Percentiles rank a stretch among this genome's conserved stretches.
Conservation (phyloP, 805 yeast genomes). For the Lipomyces yamadae region DNA sequence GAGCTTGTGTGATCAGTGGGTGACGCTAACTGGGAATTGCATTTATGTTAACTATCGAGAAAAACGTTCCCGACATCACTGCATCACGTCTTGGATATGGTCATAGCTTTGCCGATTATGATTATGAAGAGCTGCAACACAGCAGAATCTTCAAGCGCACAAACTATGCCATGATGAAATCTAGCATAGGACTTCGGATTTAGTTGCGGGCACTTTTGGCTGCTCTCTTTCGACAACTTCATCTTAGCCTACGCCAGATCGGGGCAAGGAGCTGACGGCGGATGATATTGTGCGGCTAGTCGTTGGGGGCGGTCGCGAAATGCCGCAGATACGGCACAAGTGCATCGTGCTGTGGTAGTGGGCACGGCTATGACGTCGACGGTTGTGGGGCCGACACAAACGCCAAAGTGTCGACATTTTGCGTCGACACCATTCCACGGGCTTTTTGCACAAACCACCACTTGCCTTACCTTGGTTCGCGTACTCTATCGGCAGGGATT, state of each 20-base stretch:
- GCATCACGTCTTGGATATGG: neutral
- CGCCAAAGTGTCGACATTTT: neutral
- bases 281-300: too few relatives aligned
- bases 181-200: too few relatives aligned
- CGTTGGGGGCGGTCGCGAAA: too few relatives aligned
- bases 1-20: neutral
- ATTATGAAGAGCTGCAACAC: too few relatives aligned
- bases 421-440: slow-evolving; percentile 3
- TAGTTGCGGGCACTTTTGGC: too few relatives aligned
- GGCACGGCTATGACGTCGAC: neutral
- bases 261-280: neutral
- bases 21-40: too few relatives aligned
- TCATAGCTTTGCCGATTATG: neutral
- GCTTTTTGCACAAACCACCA: too few relatives aligned
- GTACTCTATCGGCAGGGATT: too few relatives aligned
- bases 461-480: too few relatives aligned
- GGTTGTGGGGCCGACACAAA: slow-evolving; percentile 3
- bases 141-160: too few relatives aligned
- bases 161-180: too few relatives aligned
- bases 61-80: neutral
- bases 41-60: neutral
- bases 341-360: neutral
- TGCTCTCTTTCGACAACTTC: too few relatives aligned
- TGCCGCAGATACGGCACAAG: neutral
- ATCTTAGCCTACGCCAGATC: neutral